These are phyloP conservation scores for Metschnikowia gruessii DNA, from an alignment of 805 yeast species.

Conservation along the genomic window DNA sequence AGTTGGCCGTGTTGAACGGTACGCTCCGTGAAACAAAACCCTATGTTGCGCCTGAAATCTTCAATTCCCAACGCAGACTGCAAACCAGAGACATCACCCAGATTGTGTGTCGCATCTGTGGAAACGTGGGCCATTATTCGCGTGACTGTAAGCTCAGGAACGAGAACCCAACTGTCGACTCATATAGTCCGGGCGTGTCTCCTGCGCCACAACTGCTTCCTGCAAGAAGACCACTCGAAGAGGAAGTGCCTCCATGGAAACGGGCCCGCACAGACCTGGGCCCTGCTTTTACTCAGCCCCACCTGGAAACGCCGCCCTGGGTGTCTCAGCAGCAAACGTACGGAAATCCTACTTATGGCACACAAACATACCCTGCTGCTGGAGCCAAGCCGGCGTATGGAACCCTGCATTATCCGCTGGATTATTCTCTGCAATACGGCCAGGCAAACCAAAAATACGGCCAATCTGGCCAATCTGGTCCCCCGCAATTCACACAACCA, in stretches of 20 bases:
- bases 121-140: conserved; percentile 80
- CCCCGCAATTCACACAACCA: background rate
- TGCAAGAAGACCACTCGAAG: conserved; percentile 3
- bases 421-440: background rate
- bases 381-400: background rate
- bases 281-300: background rate
- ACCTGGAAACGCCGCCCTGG: conserved; percentile 7
- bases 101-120: conserved; percentile 75
- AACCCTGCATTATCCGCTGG: background rate
- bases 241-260: conserved; percentile 10
- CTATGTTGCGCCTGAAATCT: conserved; percentile 39
- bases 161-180: background rate
- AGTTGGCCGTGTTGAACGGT: conserved; percentile 91
- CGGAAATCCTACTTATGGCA: background rate
- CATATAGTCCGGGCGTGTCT: conserved; percentile 1
- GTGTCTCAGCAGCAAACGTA: background rate
- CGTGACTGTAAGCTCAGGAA: conserved; percentile 64
- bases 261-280: conserved; percentile 2
- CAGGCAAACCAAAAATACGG: background rate
- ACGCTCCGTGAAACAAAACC: conserved; percentile 81
- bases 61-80: conserved; percentile 28
- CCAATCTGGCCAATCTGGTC: background rate
- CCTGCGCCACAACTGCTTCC: background rate
- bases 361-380: background rate
- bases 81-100: conserved; percentile 45